phyloP scores from a whole-genome alignment of 106 monocot species.

The Agapanthus africanus region DNA sequence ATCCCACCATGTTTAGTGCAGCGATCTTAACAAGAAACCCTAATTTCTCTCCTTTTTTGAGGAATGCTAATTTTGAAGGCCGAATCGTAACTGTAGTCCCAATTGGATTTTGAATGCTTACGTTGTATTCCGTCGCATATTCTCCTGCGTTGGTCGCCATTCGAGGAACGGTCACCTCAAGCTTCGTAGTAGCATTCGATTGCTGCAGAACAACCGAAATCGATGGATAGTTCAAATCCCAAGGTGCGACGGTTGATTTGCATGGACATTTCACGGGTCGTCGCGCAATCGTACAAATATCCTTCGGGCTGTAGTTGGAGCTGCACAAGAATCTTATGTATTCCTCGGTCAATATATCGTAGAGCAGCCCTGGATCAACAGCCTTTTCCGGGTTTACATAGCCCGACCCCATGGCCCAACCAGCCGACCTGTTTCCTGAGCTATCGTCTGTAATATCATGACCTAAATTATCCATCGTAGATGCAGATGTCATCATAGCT shows the following conservation, averaged over 20 bases:
- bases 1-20: neutral
- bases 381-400: constrained; percentile 26
- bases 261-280: constrained; percentile 15
- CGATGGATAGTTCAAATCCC: constrained; percentile 36
- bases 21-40: constrained; percentile 16
- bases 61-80: constrained; percentile 10
- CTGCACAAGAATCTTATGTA: constrained; percentile 26
- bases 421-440: neutral
- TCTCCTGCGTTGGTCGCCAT: constrained; percentile 17
- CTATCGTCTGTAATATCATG: constrained; percentile 18
- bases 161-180: neutral
- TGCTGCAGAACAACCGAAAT: constrained; percentile 24
- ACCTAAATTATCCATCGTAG: constrained; percentile 13
- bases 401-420: constrained; percentile 17
- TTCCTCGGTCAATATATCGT: constrained; percentile 16
- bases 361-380: constrained; percentile 22
- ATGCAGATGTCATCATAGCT: constrained; percentile 38
- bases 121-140: neutral
- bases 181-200: neutral
- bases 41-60: constrained; percentile 5
- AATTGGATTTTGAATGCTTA: neutral
- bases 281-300: constrained; percentile 12
- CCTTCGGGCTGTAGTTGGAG: constrained; percentile 5
- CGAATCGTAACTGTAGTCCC: constrained; percentile 4
- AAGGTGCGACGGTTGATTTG: neutral